Evolutionary conservation across 352 stramenopile species (phyloP), one percentile per base, ranked within the genome.

Genomic region (Phytopythium sindhum): DNA sequence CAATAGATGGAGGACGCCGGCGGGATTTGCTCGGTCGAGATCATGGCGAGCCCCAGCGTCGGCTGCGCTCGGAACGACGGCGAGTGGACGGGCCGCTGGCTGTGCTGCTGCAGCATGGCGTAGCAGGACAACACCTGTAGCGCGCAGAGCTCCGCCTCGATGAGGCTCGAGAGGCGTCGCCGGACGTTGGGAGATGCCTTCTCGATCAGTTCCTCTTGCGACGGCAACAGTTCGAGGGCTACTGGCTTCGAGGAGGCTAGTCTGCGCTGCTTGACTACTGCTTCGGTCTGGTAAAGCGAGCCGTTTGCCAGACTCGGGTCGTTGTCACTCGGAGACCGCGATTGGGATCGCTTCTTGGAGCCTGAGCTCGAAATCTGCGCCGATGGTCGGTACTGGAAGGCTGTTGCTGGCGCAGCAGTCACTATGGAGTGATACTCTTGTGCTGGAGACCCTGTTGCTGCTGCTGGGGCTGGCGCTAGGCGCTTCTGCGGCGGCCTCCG

Each of bases 121-220:
- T 88, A 90, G 65, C 80, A 90, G 42, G 80, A 91, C 5, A 94
- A 78, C 51, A 94, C 85, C 69, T 94, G 85, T 29, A 94, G 75
- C 33, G 85, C 85, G 53, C 81, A 92, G 47, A 94, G 64, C 62
- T 94, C 85, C 2, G 83, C 74, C 68, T 94, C 85, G 53, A 91
- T 89, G 15, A 94, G 73, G 58, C 77, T 88, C 21, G 84, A 86
- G 33, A 93, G 60, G 11, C 82, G 80, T 29, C 86, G 78, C 21
- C 84, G 81, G 59, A 93, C 74, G 52, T 78, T 87, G 12, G 85
- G 83, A 1, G 85, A 88, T 15, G 86, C 83, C 47, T 83, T 88
- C 54, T 82, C 80, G 24, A 94, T 65, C 51, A 94, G 63, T 45
- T 94, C 86, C 65, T 94, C 83, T n/a, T 87, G 81, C 1, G 83